Conservation (phyloP, 768 basidiomycete genomes). For the Dentipellis sp. region DNA sequence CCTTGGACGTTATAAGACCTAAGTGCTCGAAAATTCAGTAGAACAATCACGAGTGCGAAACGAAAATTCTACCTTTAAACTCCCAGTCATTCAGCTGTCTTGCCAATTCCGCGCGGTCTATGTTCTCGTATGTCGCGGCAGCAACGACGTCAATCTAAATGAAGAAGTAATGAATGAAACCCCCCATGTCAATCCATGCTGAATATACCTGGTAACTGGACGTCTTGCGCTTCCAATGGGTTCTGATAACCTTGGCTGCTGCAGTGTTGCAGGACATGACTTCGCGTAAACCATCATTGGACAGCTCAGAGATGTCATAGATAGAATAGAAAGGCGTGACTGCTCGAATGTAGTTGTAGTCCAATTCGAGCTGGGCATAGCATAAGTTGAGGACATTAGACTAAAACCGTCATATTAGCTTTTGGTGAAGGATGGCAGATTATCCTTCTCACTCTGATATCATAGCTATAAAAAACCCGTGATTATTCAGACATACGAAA, state of each 20-base stretch:
- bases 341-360: constrained; percentile 34
- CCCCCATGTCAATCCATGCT: neutral
- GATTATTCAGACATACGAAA: neutral
- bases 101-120: constrained; percentile 25
- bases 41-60: neutral
- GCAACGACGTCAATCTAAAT: constrained; percentile 27
- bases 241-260: constrained; percentile 24
- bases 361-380: constrained; percentile 39
- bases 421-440: neutral
- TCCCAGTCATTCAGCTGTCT: constrained; percentile 32
- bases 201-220: constrained; percentile 16
- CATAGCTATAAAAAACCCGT: constrained; percentile 20
- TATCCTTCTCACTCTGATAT: constrained; percentile 26
- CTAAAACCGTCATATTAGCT: constrained; percentile 13
- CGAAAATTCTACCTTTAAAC: constrained; percentile 19
- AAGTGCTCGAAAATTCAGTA: neutral
- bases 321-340: constrained; percentile 36
- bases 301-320: constrained; percentile 29
- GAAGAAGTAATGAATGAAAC: neutral
- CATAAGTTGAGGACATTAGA: constrained; percentile 32
- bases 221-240: constrained; percentile 21
- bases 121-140: constrained; percentile 18
- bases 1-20: constrained; percentile 25
- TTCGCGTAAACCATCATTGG: constrained; percentile 17
- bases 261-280: constrained; percentile 23